Percentiles rank a stretch among this genome's conserved stretches.
Conservation (phyloP, 2,329 filamentous ascomycete genomes). For the Colletotrichum australisinense region DNA sequence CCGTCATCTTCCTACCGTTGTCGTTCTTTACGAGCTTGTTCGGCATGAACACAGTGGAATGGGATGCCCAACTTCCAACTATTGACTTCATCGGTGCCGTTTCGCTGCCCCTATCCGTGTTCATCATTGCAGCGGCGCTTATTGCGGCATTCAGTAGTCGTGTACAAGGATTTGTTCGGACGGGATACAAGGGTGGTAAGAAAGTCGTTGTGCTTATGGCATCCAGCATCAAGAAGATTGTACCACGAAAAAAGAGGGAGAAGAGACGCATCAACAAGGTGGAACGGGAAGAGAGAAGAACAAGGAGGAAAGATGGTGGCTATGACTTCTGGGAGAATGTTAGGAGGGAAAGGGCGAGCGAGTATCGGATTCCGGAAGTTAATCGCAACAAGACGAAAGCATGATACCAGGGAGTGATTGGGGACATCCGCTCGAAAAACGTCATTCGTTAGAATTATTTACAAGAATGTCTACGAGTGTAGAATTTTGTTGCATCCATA, state of each 20-base stretch:
- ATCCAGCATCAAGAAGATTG: not conserved
- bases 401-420: not conserved
- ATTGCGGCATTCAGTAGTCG: constrained; percentile 66
- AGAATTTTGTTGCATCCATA: not conserved
- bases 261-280: constrained; percentile 35
- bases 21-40: constrained; percentile 75
- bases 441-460: not conserved
- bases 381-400: constrained; percentile 42
- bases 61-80: constrained; percentile 61
- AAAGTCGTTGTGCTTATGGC: not conserved
- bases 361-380: constrained; percentile 52
- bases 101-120: constrained; percentile 59
- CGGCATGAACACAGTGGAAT: constrained; percentile 73
- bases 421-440: too few relatives aligned
- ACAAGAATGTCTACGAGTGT: not conserved
- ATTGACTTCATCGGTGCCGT: constrained; percentile 59
- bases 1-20: constrained; percentile 72
- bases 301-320: constrained; percentile 43
- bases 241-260: constrained; percentile 20
- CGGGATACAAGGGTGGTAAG: constrained; percentile 31
- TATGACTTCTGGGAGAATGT: constrained; percentile 57
- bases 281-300: constrained; percentile 12
- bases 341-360: constrained; percentile 50
- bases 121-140: constrained; percentile 62
- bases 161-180: constrained; percentile 47